Conservation (phyloP, 805 yeast species). For the Pichia exigua region DNA sequence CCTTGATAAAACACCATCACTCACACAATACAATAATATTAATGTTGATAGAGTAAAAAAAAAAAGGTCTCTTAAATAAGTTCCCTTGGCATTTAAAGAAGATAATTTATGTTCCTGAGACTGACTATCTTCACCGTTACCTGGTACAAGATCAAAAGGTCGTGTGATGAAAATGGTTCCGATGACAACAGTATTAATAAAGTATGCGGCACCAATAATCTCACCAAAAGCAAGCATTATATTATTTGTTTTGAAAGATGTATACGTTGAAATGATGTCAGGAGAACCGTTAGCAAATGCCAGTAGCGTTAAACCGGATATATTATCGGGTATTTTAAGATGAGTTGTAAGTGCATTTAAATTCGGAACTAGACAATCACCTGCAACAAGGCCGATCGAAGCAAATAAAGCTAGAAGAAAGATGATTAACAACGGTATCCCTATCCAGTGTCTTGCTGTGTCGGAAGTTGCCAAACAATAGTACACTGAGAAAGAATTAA, state of each 20-base stretch:
- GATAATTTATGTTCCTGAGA: conserved; percentile 4
- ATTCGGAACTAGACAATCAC: conserved; percentile 79
- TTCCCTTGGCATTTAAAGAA: conserved; percentile 29
- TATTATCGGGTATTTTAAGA: conserved; percentile 63
- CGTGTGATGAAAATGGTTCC: conserved; percentile 68
- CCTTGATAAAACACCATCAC: conserved; percentile 44
- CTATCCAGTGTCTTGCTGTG: conserved; percentile 11
- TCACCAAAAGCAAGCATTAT: conserved; percentile 82
- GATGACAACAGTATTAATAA: conserved; percentile 69
- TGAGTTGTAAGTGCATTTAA: conserved; percentile 58
- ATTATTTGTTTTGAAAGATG: conserved; percentile 63
- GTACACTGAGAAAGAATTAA: conserved; percentile 25
- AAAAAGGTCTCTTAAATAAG: conserved; percentile 54
- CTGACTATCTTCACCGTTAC: background rate
- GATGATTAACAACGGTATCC: conserved; percentile 16
- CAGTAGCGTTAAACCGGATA: conserved; percentile 80
- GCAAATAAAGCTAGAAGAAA: conserved; percentile 41
- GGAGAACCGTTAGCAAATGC: conserved; percentile 95
- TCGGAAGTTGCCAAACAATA: conserved; percentile 21
- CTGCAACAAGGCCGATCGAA: conserved; percentile 72
- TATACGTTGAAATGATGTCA: conserved; percentile 77
- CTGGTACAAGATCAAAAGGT: conserved; percentile 49
- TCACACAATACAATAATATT: conserved; percentile 40
- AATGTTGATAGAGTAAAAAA: conserved; percentile 50
- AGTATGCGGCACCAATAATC: conserved; percentile 82